Percentiles rank a stretch among this genome's conserved stretches.
Conservation (phyloP, 1,139 yeast genomes). For the Pichia sp. region DNA sequence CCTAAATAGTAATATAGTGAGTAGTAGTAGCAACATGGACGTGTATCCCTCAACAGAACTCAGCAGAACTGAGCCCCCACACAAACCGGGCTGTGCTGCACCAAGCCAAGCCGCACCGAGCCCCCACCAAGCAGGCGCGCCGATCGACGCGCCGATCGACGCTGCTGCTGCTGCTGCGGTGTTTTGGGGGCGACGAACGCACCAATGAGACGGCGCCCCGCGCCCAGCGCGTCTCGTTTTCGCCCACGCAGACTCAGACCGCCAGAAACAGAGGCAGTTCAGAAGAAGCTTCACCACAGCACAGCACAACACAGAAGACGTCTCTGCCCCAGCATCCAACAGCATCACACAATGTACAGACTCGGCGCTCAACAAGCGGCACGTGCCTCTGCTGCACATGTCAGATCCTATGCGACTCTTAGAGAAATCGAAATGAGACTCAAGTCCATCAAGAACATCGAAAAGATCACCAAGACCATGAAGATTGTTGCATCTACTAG, state of each 20-base stretch:
- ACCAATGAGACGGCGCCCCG: neutral
- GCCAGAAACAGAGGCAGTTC: no score
- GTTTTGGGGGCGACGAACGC: no score
- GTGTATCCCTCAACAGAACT: no score
- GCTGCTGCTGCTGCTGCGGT: neutral
- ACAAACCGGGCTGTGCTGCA: no score
- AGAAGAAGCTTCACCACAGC: no score
- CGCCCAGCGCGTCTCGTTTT: neutral
- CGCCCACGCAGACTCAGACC: no score
- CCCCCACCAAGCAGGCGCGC: no score
- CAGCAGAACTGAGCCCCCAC: no score
- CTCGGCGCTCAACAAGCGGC: conserved; percentile 56
- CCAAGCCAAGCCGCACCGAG: neutral
- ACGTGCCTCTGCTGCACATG: conserved; percentile 35
- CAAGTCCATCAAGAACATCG: conserved; percentile 96
- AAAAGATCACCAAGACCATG: conserved; percentile 99
- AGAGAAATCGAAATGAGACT: conserved; percentile 98
- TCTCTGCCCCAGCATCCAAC: neutral
- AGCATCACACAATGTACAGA: conserved; percentile 45
- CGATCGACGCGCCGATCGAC: neutral
- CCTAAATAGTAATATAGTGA: neutral
- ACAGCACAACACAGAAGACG: no score
- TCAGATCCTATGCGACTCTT: conserved; percentile 89
- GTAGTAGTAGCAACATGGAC: neutral
- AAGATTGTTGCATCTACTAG: conserved; percentile 98